Base-by-base conservation (phyloP, 2,329 filamentous ascomycete genomes). In the Pseudonectria foliicola region DNA sequence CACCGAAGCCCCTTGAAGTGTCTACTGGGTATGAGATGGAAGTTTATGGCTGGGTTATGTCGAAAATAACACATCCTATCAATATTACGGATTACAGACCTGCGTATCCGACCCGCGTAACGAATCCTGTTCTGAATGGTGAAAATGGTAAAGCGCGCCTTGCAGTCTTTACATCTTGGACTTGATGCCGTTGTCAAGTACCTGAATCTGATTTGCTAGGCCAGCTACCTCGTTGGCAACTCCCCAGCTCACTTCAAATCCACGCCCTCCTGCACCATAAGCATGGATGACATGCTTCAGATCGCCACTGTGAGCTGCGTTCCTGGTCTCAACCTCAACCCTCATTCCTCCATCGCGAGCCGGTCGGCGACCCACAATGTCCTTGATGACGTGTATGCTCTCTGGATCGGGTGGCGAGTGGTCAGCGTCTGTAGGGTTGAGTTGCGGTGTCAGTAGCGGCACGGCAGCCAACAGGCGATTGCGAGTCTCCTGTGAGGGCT, bases 201-300 rank as follows among this genome's bases (percentile, higher is more conserved):
- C 18, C 8, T 5, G 8, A 21, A 51, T 10, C 3, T 40, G 33
- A 7, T 34, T 40, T 3, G 24, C 39, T 29, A 53, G 28, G 5
- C 33, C 39, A 2, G 32, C 26, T 3, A 75, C 70, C 33, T 68
- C 68, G 30, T 64, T 63, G 0, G 74, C 75, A 6, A 79, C 64
- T 0, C 75, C 75, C 71, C 74, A 76, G 12, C 73, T 77, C 7
- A 79, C 44, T 55, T 80, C 76, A 45, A 68, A 79, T 0, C 76
- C 76, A n/a, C 76, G 62, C 4, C 76, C 76, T 4, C 73, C 76
- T 13, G 73, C 66, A 1, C 76, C 76, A 49, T 80, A 80, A 0
- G 71, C 73, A 53, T 78, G 73, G 4, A 77, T 60, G 21, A 71
- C 44, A 33, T 43, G 33, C 6, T 44, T 46, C 1, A 49, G 27